These are phyloP conservation scores for Citrus glauca DNA, from an alignment of 345 rosid species.

Conservation along the genomic window DNA sequence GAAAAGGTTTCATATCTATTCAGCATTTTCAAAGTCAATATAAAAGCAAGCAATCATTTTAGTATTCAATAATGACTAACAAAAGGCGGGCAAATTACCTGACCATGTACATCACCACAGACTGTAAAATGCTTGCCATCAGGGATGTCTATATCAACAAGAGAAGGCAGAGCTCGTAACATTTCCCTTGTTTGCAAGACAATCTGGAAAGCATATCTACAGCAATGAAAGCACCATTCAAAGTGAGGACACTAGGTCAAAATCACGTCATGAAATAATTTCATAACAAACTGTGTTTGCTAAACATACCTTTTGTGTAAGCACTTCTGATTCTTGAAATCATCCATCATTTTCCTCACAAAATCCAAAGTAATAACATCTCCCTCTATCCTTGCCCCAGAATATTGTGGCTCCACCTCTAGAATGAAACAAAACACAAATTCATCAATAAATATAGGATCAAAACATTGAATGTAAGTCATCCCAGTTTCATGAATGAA, in stretches of 20 bases:
- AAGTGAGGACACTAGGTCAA: constrained; percentile 12
- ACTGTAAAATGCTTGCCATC: constrained; percentile 75
- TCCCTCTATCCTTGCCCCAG: constrained; percentile 92
- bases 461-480: neutral
- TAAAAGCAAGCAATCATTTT: neutral
- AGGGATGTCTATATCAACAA: constrained; percentile 77
- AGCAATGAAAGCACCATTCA: constrained; percentile 17
- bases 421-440: constrained; percentile 23
- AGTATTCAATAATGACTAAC: neutral
- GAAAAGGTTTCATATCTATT: neutral
- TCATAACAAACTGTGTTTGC: constrained; percentile 14
- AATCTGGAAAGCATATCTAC: constrained; percentile 88
- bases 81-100: constrained; percentile 46
- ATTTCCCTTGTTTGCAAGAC: constrained; percentile 85
- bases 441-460: constrained; percentile 4
- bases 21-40: neutral
- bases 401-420: constrained; percentile 97
- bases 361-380: constrained; percentile 83
- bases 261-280: constrained; percentile 4
- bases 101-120: constrained; percentile 99
- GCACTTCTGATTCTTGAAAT: constrained; percentile 82
- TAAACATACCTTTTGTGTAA: constrained; percentile 72
- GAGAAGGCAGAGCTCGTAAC: constrained; percentile 69
- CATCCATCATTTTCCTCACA: constrained; percentile 92
- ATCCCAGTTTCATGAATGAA: neutral